phyloP scores from a whole-genome alignment of 306 rosid genomes.

The Bauhinia variegata region DNA sequence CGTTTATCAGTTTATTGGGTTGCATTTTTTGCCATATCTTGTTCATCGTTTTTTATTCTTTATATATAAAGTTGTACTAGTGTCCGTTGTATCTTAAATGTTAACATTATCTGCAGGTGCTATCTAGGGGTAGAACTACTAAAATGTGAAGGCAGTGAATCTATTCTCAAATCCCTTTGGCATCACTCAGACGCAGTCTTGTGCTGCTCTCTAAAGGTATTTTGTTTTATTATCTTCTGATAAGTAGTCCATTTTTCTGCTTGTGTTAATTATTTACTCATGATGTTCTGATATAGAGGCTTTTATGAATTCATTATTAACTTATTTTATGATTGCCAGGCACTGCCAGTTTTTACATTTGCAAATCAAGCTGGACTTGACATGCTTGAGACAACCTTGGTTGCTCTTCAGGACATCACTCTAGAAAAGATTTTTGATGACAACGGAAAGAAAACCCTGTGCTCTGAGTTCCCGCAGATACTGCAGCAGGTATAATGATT shows the following conservation, averaged over 20 bases:
- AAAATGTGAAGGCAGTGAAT: slow-evolving; percentile 78
- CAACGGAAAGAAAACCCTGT: slow-evolving; percentile 83
- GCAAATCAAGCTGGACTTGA: slow-evolving; percentile 98
- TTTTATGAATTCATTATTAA: too few species aligned
- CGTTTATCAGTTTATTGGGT: too few species aligned
- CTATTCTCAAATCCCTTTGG: slow-evolving; percentile 91
- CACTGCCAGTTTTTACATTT: slow-evolving; percentile 85
- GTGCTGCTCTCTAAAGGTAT: slow-evolving; percentile 91
- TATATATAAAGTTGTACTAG: not conserved
- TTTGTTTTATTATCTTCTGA: slow-evolving; percentile 8
- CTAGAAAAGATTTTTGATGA: slow-evolving; percentile 91
- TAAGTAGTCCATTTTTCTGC: too few species aligned
- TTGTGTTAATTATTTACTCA: too few species aligned
- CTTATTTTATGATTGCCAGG: slow-evolving; percentile 42
- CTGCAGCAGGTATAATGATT: slow-evolving; percentile 83
- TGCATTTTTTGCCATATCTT: not conserved
- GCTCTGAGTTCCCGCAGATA: slow-evolving; percentile 94
- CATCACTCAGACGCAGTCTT: slow-evolving; percentile 88
- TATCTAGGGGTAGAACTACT: slow-evolving; percentile 84
- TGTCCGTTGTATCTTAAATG: not conserved
- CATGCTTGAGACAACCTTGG: slow-evolving; percentile 95
- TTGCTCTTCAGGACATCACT: slow-evolving; percentile 94
- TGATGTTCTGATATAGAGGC: not conserved
- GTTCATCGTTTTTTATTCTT: not conserved
- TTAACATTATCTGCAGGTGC: slow-evolving; percentile 64